phyloP scores from a whole-genome alignment of 2,329 filamentous ascomycete species.

The Scedosporium dehoogii region DNA sequence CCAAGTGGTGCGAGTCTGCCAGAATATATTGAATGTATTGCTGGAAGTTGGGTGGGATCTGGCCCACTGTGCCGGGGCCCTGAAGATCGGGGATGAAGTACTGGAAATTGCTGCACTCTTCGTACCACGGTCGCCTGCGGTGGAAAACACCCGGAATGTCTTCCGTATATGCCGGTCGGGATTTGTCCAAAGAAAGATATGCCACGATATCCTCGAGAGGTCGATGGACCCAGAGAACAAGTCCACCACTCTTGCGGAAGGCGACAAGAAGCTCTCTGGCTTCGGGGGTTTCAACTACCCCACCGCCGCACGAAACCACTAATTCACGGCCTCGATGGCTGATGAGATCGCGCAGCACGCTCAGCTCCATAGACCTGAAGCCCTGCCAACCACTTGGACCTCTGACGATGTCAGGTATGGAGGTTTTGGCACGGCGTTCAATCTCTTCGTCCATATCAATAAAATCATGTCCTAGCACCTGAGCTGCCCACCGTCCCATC shows the following conservation, averaged over 20 bases:
- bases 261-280: constrained; percentile 66
- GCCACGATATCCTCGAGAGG: constrained; percentile 82
- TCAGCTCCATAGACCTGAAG: constrained; percentile 72
- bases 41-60: constrained; percentile 24
- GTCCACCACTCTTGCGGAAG: constrained; percentile 67
- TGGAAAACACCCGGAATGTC: constrained; percentile 88
- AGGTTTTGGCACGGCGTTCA: constrained; percentile 60
- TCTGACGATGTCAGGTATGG: constrained; percentile 79
- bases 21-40: constrained; percentile 26
- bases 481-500: constrained; percentile 74
- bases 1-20: constrained; percentile 28
- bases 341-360: constrained; percentile 62
- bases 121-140: constrained; percentile 79
- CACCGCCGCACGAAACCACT: constrained; percentile 89
- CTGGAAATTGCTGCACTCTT: constrained; percentile 86
- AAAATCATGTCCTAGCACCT: constrained; percentile 64
- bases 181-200: constrained; percentile 82
- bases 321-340: constrained; percentile 64
- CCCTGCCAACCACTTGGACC: constrained; percentile 68
- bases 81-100: constrained; percentile 67
- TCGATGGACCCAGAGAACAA: constrained; percentile 78
- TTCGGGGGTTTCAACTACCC: constrained; percentile 77
- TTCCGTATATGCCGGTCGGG: constrained; percentile 82
- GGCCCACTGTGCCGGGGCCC: constrained; percentile 15
- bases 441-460: constrained; percentile 84